A percentile compares a stretch with the other conserved stretches of the same genome.
Evolutionary conservation across 768 basidiomycete genomes (phyloP).

Genomic region (Kwoniella europaea): DNA sequence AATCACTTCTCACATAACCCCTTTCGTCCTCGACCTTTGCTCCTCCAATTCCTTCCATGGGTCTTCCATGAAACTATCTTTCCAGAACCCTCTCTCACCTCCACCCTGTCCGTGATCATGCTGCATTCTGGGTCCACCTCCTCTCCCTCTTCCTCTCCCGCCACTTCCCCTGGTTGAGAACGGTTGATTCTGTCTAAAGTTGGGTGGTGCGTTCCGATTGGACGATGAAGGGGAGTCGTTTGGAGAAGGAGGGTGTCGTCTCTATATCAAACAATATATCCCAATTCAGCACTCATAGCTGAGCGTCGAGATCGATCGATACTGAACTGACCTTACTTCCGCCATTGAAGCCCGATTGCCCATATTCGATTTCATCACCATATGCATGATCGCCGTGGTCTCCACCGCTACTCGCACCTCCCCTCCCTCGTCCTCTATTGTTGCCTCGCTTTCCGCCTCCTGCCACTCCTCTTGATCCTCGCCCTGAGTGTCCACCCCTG

Average conservation of each 20-base stretch:
- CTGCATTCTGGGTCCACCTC: slow-evolving; percentile 13
- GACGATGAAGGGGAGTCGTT: slow-evolving; percentile 4
- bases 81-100: slow-evolving; percentile 34
- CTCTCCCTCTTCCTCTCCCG: slow-evolving; percentile 15
- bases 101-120: slow-evolving; percentile 1
- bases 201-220: slow-evolving; percentile 2
- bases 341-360: slow-evolving; percentile 4
- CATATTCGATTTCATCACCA: neutral
- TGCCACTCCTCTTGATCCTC: slow-evolving; percentile 1
- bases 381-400: neutral
- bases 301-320: neutral
- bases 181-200: slow-evolving; percentile 8
- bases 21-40: neutral
- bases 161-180: slow-evolving; percentile 14
- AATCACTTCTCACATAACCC: neutral
- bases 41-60: slow-evolving; percentile 39
- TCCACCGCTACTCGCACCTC: slow-evolving; percentile 3
- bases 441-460: slow-evolving; percentile 24
- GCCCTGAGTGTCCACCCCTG: slow-evolving; percentile 5
- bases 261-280: neutral
- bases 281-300: neutral
- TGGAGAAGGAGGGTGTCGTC: slow-evolving; percentile 20
- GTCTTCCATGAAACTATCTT: slow-evolving; percentile 42
- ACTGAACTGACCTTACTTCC: slow-evolving; percentile 17
- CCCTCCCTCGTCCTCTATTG: slow-evolving; percentile 25